Percentiles rank a stretch among this genome's conserved stretches.
Evolutionary conservation across 2,329 filamentous ascomycete species (phyloP).

Genomic region (Aspergillaceae sp.): DNA sequence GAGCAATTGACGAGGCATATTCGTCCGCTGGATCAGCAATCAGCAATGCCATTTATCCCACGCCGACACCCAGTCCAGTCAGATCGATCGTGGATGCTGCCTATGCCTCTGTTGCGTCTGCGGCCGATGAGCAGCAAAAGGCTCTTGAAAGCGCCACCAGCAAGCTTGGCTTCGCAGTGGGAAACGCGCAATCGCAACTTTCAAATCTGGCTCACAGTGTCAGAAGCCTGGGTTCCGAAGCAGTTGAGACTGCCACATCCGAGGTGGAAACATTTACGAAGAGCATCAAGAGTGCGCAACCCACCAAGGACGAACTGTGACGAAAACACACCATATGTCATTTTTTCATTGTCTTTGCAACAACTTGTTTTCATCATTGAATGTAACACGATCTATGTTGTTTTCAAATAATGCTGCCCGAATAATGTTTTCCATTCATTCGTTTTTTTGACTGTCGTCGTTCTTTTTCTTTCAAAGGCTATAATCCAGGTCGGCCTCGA

Average conservation of each 20-base stretch:
- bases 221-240: conserved; percentile 25
- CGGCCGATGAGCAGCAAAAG: conserved; percentile 32
- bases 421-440: no score
- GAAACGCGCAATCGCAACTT: conserved; percentile 28
- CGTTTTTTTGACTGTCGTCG: not conserved
- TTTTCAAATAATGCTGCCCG: no score
- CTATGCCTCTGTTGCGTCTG: conserved; percentile 40
- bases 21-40: conserved; percentile 49
- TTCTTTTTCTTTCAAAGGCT: conserved; percentile 5
- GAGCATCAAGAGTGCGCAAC: not conserved
- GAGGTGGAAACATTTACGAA: not conserved
- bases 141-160: conserved; percentile 26
- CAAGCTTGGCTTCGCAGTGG: conserved; percentile 23
- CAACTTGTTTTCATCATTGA: no score
- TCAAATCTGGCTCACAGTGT: conserved; percentile 24
- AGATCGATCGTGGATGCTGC: conserved; percentile 38
- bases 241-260: conserved; percentile 30
- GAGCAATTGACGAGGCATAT: conserved; percentile 46
- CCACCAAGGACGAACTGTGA: conserved; percentile 18
- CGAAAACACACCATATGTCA: not conserved
- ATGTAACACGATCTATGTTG: no score
- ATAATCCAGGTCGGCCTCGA: conserved; percentile 1
- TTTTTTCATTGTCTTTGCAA: not conserved
- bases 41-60: conserved; percentile 47
- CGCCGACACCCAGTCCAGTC: conserved; percentile 42